phyloP scores from a whole-genome alignment of 306 rosid genomes.

The Inga leiocalycina region DNA sequence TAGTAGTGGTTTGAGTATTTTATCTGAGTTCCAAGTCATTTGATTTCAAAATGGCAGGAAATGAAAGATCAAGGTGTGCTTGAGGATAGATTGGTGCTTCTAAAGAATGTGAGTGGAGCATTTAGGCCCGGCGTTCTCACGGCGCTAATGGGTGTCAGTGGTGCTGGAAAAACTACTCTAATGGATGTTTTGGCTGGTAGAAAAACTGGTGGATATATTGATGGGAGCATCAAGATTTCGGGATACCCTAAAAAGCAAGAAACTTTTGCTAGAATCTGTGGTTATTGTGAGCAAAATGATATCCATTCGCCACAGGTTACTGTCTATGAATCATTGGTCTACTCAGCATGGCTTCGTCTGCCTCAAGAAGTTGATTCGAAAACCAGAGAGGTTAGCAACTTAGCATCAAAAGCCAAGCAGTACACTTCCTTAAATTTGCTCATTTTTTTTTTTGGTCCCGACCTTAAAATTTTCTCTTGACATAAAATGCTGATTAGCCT shows the following conservation, averaged over 20 bases:
- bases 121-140: conserved; percentile 76
- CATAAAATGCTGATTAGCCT: conserved; percentile 9
- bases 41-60: conserved; percentile 45
- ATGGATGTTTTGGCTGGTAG: conserved; percentile 79
- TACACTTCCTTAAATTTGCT: neutral
- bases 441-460: neutral
- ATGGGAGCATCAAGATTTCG: conserved; percentile 57
- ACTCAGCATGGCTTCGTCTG: conserved; percentile 74
- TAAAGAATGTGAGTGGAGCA: conserved; percentile 68
- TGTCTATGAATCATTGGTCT: conserved; percentile 58
- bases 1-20: neutral
- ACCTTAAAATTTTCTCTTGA: neutral
- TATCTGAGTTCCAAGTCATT: conserved; percentile 6
- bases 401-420: conserved; percentile 3
- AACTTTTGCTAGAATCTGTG: conserved; percentile 63
- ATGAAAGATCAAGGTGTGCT: conserved; percentile 59
- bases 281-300: conserved; percentile 75
- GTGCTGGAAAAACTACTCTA: conserved; percentile 76
- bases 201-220: conserved; percentile 74
- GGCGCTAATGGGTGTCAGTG: conserved; percentile 77
- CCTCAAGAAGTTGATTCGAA: conserved; percentile 40
- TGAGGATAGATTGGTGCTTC: conserved; percentile 54
- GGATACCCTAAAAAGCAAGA: conserved; percentile 75
- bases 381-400: conserved; percentile 51
- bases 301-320: conserved; percentile 77